Evolutionary conservation across 768 basidiomycete genomes (phyloP).

Genomic region (Plicaturopsis crispa): DNA sequence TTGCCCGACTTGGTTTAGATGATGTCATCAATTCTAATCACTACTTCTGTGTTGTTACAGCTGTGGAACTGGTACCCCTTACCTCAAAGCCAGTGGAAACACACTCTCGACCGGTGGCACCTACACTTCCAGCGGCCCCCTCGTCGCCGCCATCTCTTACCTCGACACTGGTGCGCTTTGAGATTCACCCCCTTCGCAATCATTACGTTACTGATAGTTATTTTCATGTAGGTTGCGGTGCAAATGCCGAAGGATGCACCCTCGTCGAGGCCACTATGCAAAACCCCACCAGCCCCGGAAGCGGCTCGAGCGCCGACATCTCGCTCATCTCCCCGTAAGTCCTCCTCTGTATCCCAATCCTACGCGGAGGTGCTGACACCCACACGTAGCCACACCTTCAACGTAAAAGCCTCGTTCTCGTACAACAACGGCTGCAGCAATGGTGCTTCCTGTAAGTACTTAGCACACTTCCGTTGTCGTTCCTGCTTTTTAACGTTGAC

Average conservation of each 20-base stretch:
- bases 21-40: conserved; percentile 8
- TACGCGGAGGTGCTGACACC: no score
- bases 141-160: conserved; percentile 27
- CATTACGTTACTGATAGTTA: conserved; percentile 1
- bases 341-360: neutral
- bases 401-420: no score
- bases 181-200: neutral
- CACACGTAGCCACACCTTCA: no score
- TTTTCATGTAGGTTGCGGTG: conserved; percentile 23
- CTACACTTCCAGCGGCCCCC: conserved; percentile 19
- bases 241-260: conserved; percentile 32
- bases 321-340: conserved; percentile 34
- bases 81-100: conserved; percentile 19
- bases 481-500: no score
- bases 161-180: conserved; percentile 5
- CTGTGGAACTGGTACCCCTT: no score
- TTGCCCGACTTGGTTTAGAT: neutral
- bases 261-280: conserved; percentile 28
- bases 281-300: conserved; percentile 22
- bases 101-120: conserved; percentile 23
- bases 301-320: conserved; percentile 27
- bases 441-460: no score
- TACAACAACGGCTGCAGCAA: no score
- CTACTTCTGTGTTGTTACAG: conserved; percentile 12
- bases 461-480: no score